These are phyloP conservation scores for Cylindrotheca fusiformis DNA, from an alignment of 108 stramenopile species.

Conservation along the genomic window DNA sequence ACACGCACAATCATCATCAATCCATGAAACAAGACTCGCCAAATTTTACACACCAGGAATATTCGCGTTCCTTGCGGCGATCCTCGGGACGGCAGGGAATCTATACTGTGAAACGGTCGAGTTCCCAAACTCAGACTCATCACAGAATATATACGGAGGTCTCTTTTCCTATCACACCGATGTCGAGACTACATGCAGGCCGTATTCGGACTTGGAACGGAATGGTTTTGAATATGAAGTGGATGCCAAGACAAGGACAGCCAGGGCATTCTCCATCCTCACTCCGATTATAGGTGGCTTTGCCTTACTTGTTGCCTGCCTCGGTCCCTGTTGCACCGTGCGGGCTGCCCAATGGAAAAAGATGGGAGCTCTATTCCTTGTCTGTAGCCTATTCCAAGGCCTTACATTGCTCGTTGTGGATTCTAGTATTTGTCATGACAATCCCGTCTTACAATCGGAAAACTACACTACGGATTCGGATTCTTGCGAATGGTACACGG, in stretches of 20 bases:
- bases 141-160: too few relatives aligned
- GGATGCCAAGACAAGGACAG: slow-evolving; percentile 19
- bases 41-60: slow-evolving; percentile 4
- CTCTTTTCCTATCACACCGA: too few relatives aligned
- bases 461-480: neutral
- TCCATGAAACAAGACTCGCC: neutral
- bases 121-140: too few relatives aligned
- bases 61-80: slow-evolving; percentile 6
- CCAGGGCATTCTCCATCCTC: slow-evolving; percentile 28
- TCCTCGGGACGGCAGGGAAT: slow-evolving; percentile 21
- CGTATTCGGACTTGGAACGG: slow-evolving; percentile 6
- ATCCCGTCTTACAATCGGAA: slow-evolving; percentile 27
- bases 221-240: slow-evolving; percentile 17
- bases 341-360: neutral
- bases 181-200: slow-evolving; percentile 6
- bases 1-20: too few relatives aligned
- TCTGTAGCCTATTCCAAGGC: slow-evolving; percentile 18
- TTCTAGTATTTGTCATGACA: slow-evolving; percentile 25
- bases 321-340: neutral
- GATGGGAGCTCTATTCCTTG: slow-evolving; percentile 10
- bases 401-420: slow-evolving; percentile 15
- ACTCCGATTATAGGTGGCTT: slow-evolving; percentile 11
- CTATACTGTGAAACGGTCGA: slow-evolving; percentile 23
- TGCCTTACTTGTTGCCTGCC: slow-evolving; percentile 3
- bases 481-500: slow-evolving; percentile 14